Evolutionary conservation across 768 basidiomycete genomes (phyloP).

Genomic region (Porphyrellus cyaneotinctus): DNA sequence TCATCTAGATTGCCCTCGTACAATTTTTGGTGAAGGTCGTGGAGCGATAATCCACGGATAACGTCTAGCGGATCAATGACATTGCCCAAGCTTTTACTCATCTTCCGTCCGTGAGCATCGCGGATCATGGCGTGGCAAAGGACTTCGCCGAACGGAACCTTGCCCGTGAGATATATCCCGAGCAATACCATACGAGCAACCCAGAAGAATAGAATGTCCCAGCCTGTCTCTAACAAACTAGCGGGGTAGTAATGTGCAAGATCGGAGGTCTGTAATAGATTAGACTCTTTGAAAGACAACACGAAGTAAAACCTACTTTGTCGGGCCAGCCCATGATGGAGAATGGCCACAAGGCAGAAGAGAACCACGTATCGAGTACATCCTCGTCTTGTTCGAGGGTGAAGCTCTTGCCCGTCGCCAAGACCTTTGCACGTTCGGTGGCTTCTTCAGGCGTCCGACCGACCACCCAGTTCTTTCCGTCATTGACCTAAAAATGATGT

Average conservation of each 20-base stretch:
- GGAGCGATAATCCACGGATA: conserved; percentile 77
- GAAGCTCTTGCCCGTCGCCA: conserved; percentile 67
- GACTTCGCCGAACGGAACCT: conserved; percentile 94
- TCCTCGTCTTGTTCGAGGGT: conserved; percentile 91
- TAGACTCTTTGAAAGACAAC: neutral
- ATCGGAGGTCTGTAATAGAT: conserved; percentile 62
- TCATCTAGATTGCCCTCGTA: conserved; percentile 90
- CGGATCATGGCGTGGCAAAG: conserved; percentile 98
- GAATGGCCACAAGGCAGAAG: conserved; percentile 95
- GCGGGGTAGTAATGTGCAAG: conserved; percentile 81
- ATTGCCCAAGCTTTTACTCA: conserved; percentile 97
- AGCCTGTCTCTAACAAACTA: conserved; percentile 92
- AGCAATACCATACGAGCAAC: conserved; percentile 97
- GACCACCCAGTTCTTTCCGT: conserved; percentile 88
- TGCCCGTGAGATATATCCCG: conserved; percentile 81
- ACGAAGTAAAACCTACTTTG: conserved; percentile 46
- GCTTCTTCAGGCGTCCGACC: conserved; percentile 79
- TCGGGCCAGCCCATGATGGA: conserved; percentile 98
- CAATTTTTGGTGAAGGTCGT: conserved; percentile 80
- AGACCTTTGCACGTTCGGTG: conserved; percentile 60
- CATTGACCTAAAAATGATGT: conserved; percentile 44
- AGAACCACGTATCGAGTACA: conserved; percentile 99
- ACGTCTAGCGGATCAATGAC: conserved; percentile 97
- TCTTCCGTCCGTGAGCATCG: conserved; percentile 97
- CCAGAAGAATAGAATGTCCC: conserved; percentile 99